Base-by-base conservation (phyloP, 495 filamentous ascomycete species). In the Astrocystis sublimbata region DNA sequence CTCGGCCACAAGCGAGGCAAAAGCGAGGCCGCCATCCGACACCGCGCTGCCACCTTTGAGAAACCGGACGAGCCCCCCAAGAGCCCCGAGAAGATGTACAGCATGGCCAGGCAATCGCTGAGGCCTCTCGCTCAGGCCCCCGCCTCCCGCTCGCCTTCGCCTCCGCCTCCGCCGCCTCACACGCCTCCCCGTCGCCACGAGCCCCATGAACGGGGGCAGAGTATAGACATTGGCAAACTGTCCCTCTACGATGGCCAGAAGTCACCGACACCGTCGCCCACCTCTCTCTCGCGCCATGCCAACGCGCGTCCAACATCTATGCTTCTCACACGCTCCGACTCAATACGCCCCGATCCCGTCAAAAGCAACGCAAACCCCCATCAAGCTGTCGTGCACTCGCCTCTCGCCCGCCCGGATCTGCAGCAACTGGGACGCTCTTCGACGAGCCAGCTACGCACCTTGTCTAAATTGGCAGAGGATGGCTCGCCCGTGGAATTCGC, bases 371-470 rank as follows among this genome's bases (percentile, higher is more conserved):
- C 68, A 80, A 30, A 76, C 79, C 38, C 62, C 13, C 43, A 64
- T 33, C 65, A 58, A n/a, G 62, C 66, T 10, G 26, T 66, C 9
- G 54, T 58, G n/a, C 68, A 72, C 50, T 46, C 72, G 6, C 78
- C 86, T 10, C 69, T 90, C 4, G 79, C 78, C 1, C 78, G 83
- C 0, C 90, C 91, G 2, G 91, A 96, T 56, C 79, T 97, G 3
- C 83, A 88, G 66, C 89, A 82, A 24, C 81, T 97, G 15, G 85
- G 92, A 28, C 89, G 88, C 65, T 96, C 93, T 1, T 88, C 91
- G 0, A 97, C 92, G 2, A 87, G 89, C 59, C 90, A 98, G 71
- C 83, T 99, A 13, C 88, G 93, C 15, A 93, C 91, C 1, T 79
- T 99, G 7, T 98, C 94, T 1, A 89, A 87, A 65, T 82, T 97